Evolutionary conservation across 352 stramenopile species (phyloP), one percentile per base, ranked within the genome.

Genomic region (Plasmopara viticola): DNA sequence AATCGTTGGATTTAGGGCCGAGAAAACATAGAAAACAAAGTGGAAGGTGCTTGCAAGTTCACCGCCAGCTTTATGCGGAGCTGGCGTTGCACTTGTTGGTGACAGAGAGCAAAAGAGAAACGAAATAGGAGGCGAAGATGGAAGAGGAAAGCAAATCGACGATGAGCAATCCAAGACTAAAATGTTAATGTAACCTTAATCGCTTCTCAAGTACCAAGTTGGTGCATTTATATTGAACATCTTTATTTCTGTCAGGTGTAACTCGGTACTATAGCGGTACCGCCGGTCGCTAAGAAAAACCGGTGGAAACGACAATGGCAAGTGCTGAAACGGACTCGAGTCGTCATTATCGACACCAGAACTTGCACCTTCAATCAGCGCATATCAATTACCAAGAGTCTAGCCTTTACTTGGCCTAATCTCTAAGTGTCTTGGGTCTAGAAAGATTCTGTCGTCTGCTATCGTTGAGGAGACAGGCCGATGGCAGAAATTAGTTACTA

Each of bases 401-500:
- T 25, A 25, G 20, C 20, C 20, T 25, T 3, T 25, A 25, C 20
- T 25, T 25, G 20, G 20, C 20, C 20, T 25, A 1, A 3, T 25
- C 20, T 25, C 20, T 25, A 25, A 25, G 20, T 25, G 20, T 25
- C 20, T 3, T 25, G 20, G 1, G 20, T 25, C 20, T 29, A 35
- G 8, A 10, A 46, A 48, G 28, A 29, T 49, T 13, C 34, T 30
- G 30, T n/a, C 12, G 42, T 25, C 52, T 50, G 53, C 34, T 53
- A 40, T 60, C 25, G 41, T 17, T n/a, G 18, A 12, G 9, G 9
- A 8, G 49, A 25, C 28, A 43, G 29, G 8, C 15, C 28, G 37
- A 94, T 94, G 84, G 75, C 78, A 10, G 84, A 94, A 68, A 87
- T 91, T 67, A 87, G 77, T 51, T 92, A 94, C 69, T 92, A 94